Evolutionary conservation across 2,329 filamentous ascomycete genomes (phyloP).

Genomic region (Neospermospora avenae): DNA sequence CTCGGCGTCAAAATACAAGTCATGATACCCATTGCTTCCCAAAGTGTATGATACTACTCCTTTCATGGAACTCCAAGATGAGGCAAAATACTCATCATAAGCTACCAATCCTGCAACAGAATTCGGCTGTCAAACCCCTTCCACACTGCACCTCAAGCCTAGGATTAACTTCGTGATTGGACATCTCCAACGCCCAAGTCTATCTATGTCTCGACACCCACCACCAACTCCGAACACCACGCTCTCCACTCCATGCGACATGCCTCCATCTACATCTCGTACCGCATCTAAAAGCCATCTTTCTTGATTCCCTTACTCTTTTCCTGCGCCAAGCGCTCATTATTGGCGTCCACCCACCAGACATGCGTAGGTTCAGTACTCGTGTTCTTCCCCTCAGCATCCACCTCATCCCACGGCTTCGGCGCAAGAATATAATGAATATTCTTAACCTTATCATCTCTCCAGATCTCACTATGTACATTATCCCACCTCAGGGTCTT

Average conservation of each 20-base stretch:
- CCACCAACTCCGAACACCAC: not conserved
- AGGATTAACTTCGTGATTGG: not conserved
- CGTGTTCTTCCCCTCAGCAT: constrained; percentile 42
- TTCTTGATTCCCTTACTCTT: constrained; percentile 35
- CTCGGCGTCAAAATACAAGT: constrained; percentile 7
- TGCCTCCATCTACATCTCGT: not conserved
- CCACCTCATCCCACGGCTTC: constrained; percentile 58
- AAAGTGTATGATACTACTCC: not conserved
- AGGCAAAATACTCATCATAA: not conserved
- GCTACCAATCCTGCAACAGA: no score
- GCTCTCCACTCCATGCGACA: not conserved
- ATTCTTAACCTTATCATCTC: constrained; percentile 56
- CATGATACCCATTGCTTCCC: constrained; percentile 24
- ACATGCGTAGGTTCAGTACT: constrained; percentile 44
- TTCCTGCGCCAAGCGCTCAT: constrained; percentile 36
- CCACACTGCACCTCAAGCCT: no score
- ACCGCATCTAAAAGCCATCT: constrained; percentile 27
- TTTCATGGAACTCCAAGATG: not conserved
- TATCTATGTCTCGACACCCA: not conserved
- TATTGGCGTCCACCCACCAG: constrained; percentile 55
- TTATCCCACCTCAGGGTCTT: constrained; percentile 54
- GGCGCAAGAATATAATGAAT: constrained; percentile 59
- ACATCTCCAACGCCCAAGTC: not conserved
- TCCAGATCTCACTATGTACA: constrained; percentile 55
- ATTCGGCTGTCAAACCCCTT: no score